A percentile compares a stretch with the other conserved stretches of the same genome.
These are phyloP conservation scores for Phoma sp. DNA, from an alignment of 2,329 filamentous ascomycete genomes.

Conservation along the genomic window DNA sequence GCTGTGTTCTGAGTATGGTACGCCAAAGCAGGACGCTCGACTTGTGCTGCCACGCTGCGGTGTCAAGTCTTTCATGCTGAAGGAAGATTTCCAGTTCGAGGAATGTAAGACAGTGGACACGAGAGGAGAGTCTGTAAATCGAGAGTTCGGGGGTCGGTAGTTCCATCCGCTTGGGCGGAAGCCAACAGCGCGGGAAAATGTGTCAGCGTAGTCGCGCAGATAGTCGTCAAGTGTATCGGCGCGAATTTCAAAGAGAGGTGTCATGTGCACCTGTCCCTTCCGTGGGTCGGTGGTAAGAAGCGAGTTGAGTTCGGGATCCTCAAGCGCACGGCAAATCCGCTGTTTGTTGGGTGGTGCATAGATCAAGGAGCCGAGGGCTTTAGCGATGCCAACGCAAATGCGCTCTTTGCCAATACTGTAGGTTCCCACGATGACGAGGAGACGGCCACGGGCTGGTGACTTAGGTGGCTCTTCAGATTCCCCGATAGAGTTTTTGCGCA, in stretches of 20 bases:
- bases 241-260: constrained; percentile 91
- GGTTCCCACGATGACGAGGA: constrained; percentile 92
- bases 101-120: constrained; percentile 71
- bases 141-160: constrained; percentile 75
- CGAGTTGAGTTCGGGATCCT: constrained; percentile 79
- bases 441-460: constrained; percentile 63
- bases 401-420: constrained; percentile 98
- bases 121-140: constrained; percentile 67
- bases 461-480: constrained; percentile 36
- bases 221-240: constrained; percentile 92
- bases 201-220: constrained; percentile 76
- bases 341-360: constrained; percentile 85
- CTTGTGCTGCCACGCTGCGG: constrained; percentile 84
- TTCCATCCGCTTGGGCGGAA: constrained; percentile 96
- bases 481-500: constrained; percentile 55
- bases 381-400: constrained; percentile 90
- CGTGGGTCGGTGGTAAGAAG: constrained; percentile 81
- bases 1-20: constrained; percentile 95
- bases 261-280: constrained; percentile 97
- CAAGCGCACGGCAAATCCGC: constrained; percentile 82
- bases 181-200: constrained; percentile 86
- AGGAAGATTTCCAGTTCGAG: constrained; percentile 77
- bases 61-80: constrained; percentile 73
- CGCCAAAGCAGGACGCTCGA: constrained; percentile 87
- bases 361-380: constrained; percentile 85